Evolutionary conservation across 2,329 filamentous ascomycete species (phyloP).

Genomic region (Alternaria incomplexa): DNA sequence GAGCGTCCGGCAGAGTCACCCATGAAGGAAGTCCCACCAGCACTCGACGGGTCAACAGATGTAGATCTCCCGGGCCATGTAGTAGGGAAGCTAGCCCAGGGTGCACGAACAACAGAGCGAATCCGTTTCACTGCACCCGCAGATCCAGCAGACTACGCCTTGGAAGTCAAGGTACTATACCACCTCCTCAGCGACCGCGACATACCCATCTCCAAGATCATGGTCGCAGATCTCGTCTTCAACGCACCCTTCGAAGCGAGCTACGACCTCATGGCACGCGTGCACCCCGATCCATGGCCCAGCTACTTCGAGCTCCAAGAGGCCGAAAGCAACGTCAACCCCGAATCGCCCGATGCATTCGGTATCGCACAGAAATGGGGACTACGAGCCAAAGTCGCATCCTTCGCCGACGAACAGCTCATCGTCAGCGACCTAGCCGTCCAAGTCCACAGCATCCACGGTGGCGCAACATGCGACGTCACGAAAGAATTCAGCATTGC

Average conservation of each 20-base stretch:
- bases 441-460: conserved; percentile 64
- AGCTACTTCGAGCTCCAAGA: conserved; percentile 75
- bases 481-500: conserved; percentile 34
- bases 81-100: conserved; percentile 44
- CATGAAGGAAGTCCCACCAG: conserved; percentile 37
- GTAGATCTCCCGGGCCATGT: conserved; percentile 46
- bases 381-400: conserved; percentile 73
- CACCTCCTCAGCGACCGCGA: conserved; percentile 78
- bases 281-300: conserved; percentile 83
- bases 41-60: conserved; percentile 28
- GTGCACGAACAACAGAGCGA: conserved; percentile 39
- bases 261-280: conserved; percentile 81
- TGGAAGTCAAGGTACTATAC: conserved; percentile 78
- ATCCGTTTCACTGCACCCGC: conserved; percentile 51
- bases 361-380: conserved; percentile 85
- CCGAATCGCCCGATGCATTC: conserved; percentile 49
- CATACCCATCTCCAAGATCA: conserved; percentile 78
- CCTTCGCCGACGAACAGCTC: conserved; percentile 72
- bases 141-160: conserved; percentile 64
- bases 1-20: conserved; percentile 44
- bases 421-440: conserved; percentile 70
- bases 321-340: conserved; percentile 39
- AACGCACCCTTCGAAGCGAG: conserved; percentile 89
- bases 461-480: conserved; percentile 65
- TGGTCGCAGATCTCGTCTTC: conserved; percentile 72